Evolutionary conservation across 2,329 filamentous ascomycete species (phyloP), one percentile per base, ranked within the genome.

Genomic region (Emergomyces orientalis): DNA sequence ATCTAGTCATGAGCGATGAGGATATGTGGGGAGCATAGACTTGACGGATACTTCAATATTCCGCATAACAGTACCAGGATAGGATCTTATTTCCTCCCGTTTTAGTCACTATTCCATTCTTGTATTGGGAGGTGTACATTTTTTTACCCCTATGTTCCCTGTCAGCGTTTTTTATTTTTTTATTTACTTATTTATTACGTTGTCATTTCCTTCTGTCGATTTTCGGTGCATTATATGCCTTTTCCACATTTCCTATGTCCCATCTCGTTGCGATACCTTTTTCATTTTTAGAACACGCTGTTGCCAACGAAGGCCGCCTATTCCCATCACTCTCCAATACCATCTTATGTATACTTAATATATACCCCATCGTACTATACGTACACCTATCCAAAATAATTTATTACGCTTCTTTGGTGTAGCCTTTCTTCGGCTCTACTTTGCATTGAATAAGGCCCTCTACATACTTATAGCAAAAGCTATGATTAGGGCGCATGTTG

Each of bases 21-120:
- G 78, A 80, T 61, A 74, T 81, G 67, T 81, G 79, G 79, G 77
- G 76, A 41, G 73, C 63, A 43, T 69, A 63, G 54, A 30, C n/a
- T 55, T 58, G 27, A 25, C 43, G 7, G 25, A 45, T 47, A 13
- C n/a, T 47, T 45, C 22, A 27, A 51, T 61, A 9, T 25, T 39
- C 27, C 14, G n/a, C 41, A 5, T 47, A 47, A 32, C 9, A 25
- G 9, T 47, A 34, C n/a, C 9, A 4, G 13, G 52, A 41, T 8
- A 6, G 22, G 34, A 22, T 25, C 13, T 22, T 55, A 19, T 55
- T n/a, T 37, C 52, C 32, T 37, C 32, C 5, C 32, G n/a, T n/a
- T n/a, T n/a, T n/a, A n/a, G n/a, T n/a, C n/a, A n/a, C n/a, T n/a
- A n/a, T 39, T n/a, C 9, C 32, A 37, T 9, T 25, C 11, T 22